These are phyloP conservation scores for Curvularia lunata DNA, from an alignment of 2,329 filamentous ascomycete genomes.

Conservation along the genomic window DNA sequence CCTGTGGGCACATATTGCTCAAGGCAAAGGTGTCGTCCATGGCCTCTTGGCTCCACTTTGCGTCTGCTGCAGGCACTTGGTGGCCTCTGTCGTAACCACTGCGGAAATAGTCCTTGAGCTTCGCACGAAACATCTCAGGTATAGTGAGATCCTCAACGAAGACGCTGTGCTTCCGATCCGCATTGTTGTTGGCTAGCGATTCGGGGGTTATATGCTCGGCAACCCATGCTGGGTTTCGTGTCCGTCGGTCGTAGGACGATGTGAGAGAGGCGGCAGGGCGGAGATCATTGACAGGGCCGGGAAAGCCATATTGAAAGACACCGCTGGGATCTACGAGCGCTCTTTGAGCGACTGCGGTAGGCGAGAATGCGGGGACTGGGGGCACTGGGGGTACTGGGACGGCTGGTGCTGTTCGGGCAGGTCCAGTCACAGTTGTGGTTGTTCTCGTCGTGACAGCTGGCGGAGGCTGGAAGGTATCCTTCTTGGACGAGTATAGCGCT, in stretches of 20 bases:
- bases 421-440: conserved; percentile 42
- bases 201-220: conserved; percentile 92
- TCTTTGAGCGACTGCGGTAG: conserved; percentile 24
- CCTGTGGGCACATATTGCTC: conserved; percentile 97
- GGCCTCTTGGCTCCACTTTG: conserved; percentile 90
- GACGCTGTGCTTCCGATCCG: conserved; percentile 80
- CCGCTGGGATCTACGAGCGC: conserved; percentile 57
- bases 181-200: conserved; percentile 76
- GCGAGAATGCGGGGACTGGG: conserved; percentile 26
- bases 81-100: conserved; percentile 95
- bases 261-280: conserved; percentile 77
- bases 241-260: conserved; percentile 88
- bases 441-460: conserved; percentile 46
- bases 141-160: conserved; percentile 84
- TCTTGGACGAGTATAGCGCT: conserved; percentile 52
- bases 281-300: conserved; percentile 85
- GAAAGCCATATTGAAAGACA: conserved; percentile 72
- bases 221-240: conserved; percentile 90
- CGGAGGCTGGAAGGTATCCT: conserved; percentile 31
- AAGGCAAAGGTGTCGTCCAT: conserved; percentile 96
- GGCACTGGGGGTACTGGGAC: conserved; percentile 33
- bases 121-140: conserved; percentile 85
- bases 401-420: conserved; percentile 33
- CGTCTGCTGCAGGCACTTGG: conserved; percentile 95
- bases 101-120: conserved; percentile 91